These are phyloP conservation scores for Euphorbia pulcherrima DNA, from an alignment of 345 rosid genomes.

Conservation along the genomic window DNA sequence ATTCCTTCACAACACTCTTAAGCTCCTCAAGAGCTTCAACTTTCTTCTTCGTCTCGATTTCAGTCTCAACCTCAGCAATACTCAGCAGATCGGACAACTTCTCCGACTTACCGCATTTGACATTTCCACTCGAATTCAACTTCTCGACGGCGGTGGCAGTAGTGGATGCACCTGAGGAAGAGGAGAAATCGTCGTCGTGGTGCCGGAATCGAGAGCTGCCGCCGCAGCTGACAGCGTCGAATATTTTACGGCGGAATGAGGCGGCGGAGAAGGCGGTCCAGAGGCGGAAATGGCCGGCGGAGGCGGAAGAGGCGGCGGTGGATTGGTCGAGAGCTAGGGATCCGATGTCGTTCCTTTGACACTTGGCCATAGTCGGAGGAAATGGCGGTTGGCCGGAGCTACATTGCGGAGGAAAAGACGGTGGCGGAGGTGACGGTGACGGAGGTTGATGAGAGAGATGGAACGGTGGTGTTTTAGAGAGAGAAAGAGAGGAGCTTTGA, in stretches of 20 bases:
- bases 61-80: slow-evolving; percentile 67
- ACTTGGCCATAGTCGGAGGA: slow-evolving; percentile 53
- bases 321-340: slow-evolving; percentile 51
- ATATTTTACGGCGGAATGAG: slow-evolving; percentile 60
- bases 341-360: slow-evolving; percentile 66
- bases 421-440: background rate
- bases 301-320: slow-evolving; percentile 30
- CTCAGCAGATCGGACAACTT: slow-evolving; percentile 77
- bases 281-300: slow-evolving; percentile 41
- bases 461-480: background rate
- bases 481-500: slow-evolving; percentile 8
- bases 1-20: slow-evolving; percentile 59
- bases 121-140: background rate
- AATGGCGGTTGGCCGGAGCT: slow-evolving; percentile 6
- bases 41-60: slow-evolving; percentile 58
- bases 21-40: slow-evolving; percentile 63
- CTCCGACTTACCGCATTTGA: slow-evolving; percentile 48
- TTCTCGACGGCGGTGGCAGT: background rate
- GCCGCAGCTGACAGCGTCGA: slow-evolving; percentile 77
- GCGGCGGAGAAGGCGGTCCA: slow-evolving; percentile 64
- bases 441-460: background rate
- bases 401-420: slow-evolving; percentile 8
- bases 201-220: slow-evolving; percentile 56
- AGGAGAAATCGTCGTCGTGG: slow-evolving; percentile 24
- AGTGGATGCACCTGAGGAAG: slow-evolving; percentile 26